phyloP scores from a whole-genome alignment of 2,329 filamentous ascomycete genomes.

The Pseudocercospora crystallina region DNA sequence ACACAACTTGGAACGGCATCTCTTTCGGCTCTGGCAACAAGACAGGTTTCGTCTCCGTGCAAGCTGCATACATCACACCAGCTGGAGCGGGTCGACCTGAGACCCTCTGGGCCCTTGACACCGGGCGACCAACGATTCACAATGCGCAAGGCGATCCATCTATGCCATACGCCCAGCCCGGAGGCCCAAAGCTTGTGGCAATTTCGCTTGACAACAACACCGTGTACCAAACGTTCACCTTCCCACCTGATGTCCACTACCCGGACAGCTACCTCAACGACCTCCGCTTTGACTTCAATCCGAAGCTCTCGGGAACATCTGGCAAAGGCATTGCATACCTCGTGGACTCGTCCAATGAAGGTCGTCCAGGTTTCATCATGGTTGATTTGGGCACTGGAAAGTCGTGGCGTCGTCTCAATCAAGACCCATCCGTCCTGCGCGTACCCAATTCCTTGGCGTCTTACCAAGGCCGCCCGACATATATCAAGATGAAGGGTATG shows the following conservation, averaged over 20 bases:
- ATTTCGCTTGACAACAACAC: constrained; percentile 44
- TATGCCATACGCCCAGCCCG: constrained; percentile 47
- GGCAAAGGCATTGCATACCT: constrained; percentile 48
- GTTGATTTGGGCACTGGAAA: constrained; percentile 44
- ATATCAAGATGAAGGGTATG: constrained; percentile 29
- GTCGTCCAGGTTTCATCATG: constrained; percentile 49
- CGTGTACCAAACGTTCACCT: constrained; percentile 43
- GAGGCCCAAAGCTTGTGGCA: constrained; percentile 47
- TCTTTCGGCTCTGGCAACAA: constrained; percentile 47
- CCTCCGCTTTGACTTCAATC: constrained; percentile 48
- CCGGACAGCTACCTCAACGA: constrained; percentile 51
- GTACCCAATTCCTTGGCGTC: constrained; percentile 32
- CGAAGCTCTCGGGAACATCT: constrained; percentile 38
- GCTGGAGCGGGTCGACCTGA: constrained; percentile 38
- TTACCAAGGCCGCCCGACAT: constrained; percentile 35
- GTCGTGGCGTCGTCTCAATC: constrained; percentile 42
- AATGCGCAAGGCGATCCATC: constrained; percentile 37
- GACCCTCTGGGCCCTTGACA: constrained; percentile 49
- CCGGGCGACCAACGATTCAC: constrained; percentile 46
- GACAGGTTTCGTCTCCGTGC: constrained; percentile 44
- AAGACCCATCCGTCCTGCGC: constrained; percentile 36
- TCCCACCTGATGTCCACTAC: constrained; percentile 44
- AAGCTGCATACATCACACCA: constrained; percentile 48
- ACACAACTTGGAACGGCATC: constrained; percentile 43
- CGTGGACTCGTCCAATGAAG: constrained; percentile 48